Percentiles rank a stretch among this genome's conserved stretches.
phyloP scores from a whole-genome alignment of 2,329 filamentous ascomycete genomes.

The Hypomyces perniciosus region DNA sequence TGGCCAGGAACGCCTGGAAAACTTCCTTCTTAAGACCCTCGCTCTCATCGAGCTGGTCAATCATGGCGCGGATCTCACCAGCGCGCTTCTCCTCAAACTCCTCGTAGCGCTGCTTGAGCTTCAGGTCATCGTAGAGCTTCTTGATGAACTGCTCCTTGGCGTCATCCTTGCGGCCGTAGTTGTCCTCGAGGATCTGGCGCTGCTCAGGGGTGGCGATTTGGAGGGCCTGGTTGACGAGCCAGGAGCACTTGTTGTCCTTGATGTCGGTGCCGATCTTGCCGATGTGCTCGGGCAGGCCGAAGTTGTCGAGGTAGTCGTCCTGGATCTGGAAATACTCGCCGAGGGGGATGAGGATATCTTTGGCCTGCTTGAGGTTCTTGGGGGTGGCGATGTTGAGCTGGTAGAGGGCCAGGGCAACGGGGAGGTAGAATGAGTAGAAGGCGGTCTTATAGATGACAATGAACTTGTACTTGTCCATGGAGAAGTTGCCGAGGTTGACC shows the following conservation, averaged over 20 bases:
- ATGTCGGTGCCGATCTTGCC: slow-evolving; percentile 99
- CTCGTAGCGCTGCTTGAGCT: slow-evolving; percentile 76
- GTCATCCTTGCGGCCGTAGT: slow-evolving; percentile 90
- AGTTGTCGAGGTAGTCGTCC: slow-evolving; percentile 98
- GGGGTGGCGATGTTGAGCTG: slow-evolving; percentile 79
- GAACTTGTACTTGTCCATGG: slow-evolving; percentile 89
- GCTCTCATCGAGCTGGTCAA: slow-evolving; percentile 75
- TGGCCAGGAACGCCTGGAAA: slow-evolving; percentile 83
- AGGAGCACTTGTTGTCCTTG: slow-evolving; percentile 99
- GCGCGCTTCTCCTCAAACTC: slow-evolving; percentile 87
- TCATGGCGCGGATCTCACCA: slow-evolving; percentile 67
- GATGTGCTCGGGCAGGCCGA: slow-evolving; percentile 83
- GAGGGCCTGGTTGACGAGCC: slow-evolving; percentile 93
- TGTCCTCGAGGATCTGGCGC: slow-evolving; percentile 78
- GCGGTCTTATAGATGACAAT: slow-evolving; percentile 99
- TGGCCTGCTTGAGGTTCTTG: slow-evolving; percentile 80
- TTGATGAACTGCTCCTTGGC: slow-evolving; percentile 80
- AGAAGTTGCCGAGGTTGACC: slow-evolving; percentile 92
- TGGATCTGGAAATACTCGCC: slow-evolving; percentile 99
- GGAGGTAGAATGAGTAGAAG: slow-evolving; percentile 98
- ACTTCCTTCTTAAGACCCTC: slow-evolving; percentile 84
- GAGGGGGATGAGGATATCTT: slow-evolving; percentile 91
- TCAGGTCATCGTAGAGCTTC: slow-evolving; percentile 78
- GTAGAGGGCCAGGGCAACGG: slow-evolving; percentile 83
- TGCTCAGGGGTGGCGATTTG: slow-evolving; percentile 76